phyloP scores from a whole-genome alignment of 208 protist genomes.

The Naegleria gruberi region DNA sequence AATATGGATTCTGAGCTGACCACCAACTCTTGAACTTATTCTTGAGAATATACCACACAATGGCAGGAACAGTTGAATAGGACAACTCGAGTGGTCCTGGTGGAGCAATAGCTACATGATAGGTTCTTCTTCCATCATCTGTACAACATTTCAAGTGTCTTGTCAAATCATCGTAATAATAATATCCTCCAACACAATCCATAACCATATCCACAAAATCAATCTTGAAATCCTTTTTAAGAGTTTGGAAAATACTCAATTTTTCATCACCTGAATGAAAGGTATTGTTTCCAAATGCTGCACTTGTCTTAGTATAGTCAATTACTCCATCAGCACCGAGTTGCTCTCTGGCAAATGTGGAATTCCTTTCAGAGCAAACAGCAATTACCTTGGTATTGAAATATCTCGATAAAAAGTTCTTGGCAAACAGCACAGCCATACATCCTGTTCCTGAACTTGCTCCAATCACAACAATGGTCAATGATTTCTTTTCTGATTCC shows the following conservation, averaged over 20 bases:
- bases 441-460: not conserved
- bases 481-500: too few species aligned
- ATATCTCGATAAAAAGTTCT: not conserved
- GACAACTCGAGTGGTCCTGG: too few species aligned
- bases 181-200: too few species aligned
- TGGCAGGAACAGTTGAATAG: too few species aligned
- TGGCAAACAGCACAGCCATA: not conserved
- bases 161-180: too few species aligned
- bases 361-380: not conserved
- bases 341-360: not conserved
- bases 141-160: too few species aligned
- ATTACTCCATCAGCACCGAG: not conserved
- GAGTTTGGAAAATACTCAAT: not conserved
- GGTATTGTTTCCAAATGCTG: not conserved
- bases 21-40: too few species aligned
- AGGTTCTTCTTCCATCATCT: too few species aligned
- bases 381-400: not conserved
- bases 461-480: not conserved
- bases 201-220: not conserved
- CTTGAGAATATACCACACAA: too few species aligned
- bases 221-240: not conserved
- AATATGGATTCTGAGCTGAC: too few species aligned
- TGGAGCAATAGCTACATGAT: too few species aligned
- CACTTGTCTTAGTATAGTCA: not conserved
- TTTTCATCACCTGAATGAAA: too few species aligned